Evolutionary conservation across 257 asterid species (phyloP), one percentile per base, ranked within the genome.

Genomic region (Scutellaria baicalensis): DNA sequence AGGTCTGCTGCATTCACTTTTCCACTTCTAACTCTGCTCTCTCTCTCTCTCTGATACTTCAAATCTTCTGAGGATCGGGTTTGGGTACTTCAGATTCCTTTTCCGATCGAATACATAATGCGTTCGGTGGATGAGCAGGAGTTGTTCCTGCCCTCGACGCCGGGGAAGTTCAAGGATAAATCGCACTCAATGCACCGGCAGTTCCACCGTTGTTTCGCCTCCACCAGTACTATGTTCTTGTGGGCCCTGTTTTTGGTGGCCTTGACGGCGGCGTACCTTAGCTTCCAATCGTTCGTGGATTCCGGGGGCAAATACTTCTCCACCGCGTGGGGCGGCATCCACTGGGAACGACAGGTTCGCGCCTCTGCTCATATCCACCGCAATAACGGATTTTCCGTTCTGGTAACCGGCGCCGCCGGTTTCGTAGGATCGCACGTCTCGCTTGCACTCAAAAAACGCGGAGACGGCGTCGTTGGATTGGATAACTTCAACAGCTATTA

Each of bases 351-450:
- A 3, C 84, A 89, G 39, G 80, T 89, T 14, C 72, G 78, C 6
- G 4, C 59, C 14, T 89, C 96, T 5, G 88, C 91, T 0, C 77
- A 84, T 83, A 85, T 85, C 87, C 92, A 47, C 68, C 88, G 95
- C 9, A 13, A 44, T 0, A 77, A 80, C 62, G 96, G 95, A 0
- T 48, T 79, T 9, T 70, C 92, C 62, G 91, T 89, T 2, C 79
- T 89, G 5, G 94, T 89, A 33, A 89, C 96, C 58, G 96, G 96
- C 20, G 94, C 94, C 5, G 95, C 92, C 59, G 96, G 96, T 1
- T 89, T 89, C 56, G 96, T 89, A 1, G 96, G 96, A 0, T 47
- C 82, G 5, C 96, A 89, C 67, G 92, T 87, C 1, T 84, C 92
- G 0, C 77, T 89, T 27, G 89, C 90, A 3, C 68, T 89, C 7